phyloP scores from a whole-genome alignment of 257 asterid genomes.

The Cynanchum wilfordii region DNA sequence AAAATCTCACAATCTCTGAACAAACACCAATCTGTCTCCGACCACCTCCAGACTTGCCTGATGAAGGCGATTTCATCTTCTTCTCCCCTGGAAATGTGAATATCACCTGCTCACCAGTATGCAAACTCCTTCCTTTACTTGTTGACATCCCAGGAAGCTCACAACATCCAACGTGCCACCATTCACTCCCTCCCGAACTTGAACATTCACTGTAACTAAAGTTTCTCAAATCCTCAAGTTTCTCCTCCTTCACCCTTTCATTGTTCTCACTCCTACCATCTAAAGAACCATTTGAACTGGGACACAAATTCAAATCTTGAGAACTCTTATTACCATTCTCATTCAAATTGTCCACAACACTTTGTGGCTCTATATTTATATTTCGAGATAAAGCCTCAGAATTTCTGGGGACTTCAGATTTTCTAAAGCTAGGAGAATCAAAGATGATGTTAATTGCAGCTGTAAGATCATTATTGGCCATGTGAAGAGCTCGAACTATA shows the following conservation, averaged over 20 bases:
- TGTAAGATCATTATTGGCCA: constrained; percentile 87
- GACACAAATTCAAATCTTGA: constrained; percentile 14
- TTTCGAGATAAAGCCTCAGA: constrained; percentile 24
- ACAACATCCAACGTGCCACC: constrained; percentile 80
- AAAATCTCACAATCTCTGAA: constrained; percentile 88
- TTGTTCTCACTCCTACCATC: constrained; percentile 18
- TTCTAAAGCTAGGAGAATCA: constrained; percentile 59
- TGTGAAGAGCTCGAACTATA: constrained; percentile 85
- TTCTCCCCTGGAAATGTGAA: constrained; percentile 66
- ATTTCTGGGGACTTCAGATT: constrained; percentile 31
- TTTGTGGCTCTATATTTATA: constrained; percentile 23
- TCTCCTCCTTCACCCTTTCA: constrained; percentile 1
- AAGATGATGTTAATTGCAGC: constrained; percentile 86
- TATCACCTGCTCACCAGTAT: constrained; percentile 59
- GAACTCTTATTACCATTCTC: constrained; percentile 6
- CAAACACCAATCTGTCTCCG: constrained; percentile 58
- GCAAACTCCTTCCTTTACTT: constrained; percentile 75
- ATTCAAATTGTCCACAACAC: constrained; percentile 6
- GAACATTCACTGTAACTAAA: constrained; percentile 24
- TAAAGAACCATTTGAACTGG: constrained; percentile 20
- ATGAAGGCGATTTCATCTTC: constrained; percentile 41
- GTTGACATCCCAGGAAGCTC: constrained; percentile 85
- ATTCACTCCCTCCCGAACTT: constrained; percentile 51
- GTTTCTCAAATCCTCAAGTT: constrained; percentile 12
- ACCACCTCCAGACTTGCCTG: constrained; percentile 67